These are phyloP conservation scores for Fusarium luffae DNA, from an alignment of 2,329 filamentous ascomycete species.

Conservation along the genomic window DNA sequence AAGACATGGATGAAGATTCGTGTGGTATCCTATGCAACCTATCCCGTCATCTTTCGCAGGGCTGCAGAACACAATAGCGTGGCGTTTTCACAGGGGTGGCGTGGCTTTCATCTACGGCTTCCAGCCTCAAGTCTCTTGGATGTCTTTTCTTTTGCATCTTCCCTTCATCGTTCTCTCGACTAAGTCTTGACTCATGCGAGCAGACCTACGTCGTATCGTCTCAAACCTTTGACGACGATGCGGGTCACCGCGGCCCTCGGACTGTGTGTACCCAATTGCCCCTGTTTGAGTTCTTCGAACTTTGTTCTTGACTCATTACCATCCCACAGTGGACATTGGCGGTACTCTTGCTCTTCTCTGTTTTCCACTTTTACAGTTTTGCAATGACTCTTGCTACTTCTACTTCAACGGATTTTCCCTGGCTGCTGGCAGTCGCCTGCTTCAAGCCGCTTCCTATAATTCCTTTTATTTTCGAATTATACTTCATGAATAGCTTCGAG, in stretches of 20 bases:
- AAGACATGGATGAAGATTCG: not conserved
- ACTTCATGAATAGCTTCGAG: not conserved
- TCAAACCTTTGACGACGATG: constrained; percentile 4
- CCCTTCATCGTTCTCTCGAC: not conserved
- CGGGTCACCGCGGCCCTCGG: not conserved
- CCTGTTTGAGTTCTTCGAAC: not conserved
- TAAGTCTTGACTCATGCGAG: constrained; percentile 18
- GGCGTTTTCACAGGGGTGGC: not conserved
- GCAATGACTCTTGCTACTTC: constrained; percentile 1
- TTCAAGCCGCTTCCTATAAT: constrained; percentile 4
- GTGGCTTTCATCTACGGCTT: not conserved
- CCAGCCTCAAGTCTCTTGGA: not conserved
- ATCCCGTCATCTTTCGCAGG: constrained; percentile 20
- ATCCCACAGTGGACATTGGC: not conserved
- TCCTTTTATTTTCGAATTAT: constrained; percentile 4
- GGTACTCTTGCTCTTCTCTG: not conserved
- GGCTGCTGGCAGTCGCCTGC: constrained; percentile 34
- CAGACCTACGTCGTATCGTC: constrained; percentile 12
- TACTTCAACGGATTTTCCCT: constrained; percentile 1
- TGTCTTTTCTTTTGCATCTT: not conserved
- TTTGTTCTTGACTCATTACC: constrained; percentile 18
- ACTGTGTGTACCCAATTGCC: not conserved
- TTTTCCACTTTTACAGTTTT: not conserved
- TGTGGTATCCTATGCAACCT: constrained; percentile 17
- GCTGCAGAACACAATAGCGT: constrained; percentile 17